These are phyloP conservation scores for Nyctanthes arbortristis DNA, from an alignment of 257 asterid genomes.

Conservation along the genomic window DNA sequence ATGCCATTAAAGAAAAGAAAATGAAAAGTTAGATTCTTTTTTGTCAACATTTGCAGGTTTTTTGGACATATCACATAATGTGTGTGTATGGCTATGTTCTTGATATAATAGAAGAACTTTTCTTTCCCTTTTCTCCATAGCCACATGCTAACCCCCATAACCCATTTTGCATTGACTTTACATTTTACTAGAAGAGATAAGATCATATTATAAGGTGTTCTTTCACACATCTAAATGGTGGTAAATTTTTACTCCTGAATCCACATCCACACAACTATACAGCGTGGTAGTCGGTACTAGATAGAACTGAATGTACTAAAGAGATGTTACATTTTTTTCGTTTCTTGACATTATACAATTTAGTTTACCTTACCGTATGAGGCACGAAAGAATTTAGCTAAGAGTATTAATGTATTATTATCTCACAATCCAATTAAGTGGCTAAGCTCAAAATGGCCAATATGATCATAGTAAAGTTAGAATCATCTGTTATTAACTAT, in stretches of 20 bases:
- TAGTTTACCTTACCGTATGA: too few species aligned
- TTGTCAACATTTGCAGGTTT: slow-evolving; percentile 32
- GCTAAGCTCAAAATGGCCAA: too few species aligned
- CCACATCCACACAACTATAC: background rate
- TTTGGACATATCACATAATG: slow-evolving; percentile 27
- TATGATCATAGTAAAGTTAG: too few species aligned
- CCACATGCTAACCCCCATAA: slow-evolving; percentile 26
- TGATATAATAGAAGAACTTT: slow-evolving; percentile 23
- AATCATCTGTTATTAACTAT: too few species aligned
- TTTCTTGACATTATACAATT: too few species aligned
- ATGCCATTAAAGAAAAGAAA: slow-evolving; percentile 27
- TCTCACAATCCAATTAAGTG: background rate
- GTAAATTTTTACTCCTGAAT: background rate
- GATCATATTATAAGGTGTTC: slow-evolving; percentile 5
- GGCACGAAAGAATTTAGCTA: too few species aligned
- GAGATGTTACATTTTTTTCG: too few species aligned
- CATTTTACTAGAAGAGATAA: slow-evolving; percentile 2
- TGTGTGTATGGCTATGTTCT: slow-evolving; percentile 9
- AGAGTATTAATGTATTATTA: background rate
- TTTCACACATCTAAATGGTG: slow-evolving; percentile 11
- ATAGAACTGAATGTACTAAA: background rate
- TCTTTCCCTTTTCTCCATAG: slow-evolving; percentile 25
- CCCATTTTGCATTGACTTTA: slow-evolving; percentile 31
- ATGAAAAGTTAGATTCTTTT: slow-evolving; percentile 29
- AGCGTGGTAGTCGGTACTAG: too few species aligned